These are phyloP conservation scores for Tylopilus balloui DNA, from an alignment of 768 basidiomycete species.

Conservation along the genomic window DNA sequence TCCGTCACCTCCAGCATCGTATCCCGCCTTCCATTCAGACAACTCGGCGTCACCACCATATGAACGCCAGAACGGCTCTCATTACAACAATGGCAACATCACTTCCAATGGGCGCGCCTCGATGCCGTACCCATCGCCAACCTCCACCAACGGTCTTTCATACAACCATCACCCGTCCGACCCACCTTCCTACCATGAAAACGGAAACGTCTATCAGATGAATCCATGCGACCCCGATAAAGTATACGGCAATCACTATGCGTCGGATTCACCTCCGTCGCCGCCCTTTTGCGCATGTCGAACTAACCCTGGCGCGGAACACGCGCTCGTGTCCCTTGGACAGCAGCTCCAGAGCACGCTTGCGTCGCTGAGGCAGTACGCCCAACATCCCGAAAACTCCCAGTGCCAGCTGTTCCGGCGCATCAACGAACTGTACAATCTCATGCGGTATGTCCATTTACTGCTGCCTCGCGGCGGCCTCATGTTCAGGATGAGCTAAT, in stretches of 20 bases:
- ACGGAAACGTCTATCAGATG: conserved; percentile 35
- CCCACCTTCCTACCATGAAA: conserved; percentile 32
- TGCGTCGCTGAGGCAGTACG: conserved; percentile 55
- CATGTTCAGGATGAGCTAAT: conserved; percentile 33
- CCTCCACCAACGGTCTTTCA: conserved; percentile 32
- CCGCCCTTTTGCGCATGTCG: conserved; percentile 58
- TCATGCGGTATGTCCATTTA: conserved; percentile 57
- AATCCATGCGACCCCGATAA: conserved; percentile 33
- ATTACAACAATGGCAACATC: conserved; percentile 30
- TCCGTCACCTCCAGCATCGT: conserved; percentile 54
- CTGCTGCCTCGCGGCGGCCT: conserved; percentile 31
- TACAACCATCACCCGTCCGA: conserved; percentile 33
- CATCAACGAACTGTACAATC: conserved; percentile 55
- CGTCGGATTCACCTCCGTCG: conserved; percentile 30
- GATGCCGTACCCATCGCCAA: conserved; percentile 33
- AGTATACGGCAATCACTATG: conserved; percentile 31
- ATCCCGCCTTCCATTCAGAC: conserved; percentile 49
- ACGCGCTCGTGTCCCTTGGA: conserved; percentile 56
- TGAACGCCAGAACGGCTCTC: conserved; percentile 33
- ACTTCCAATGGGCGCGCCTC: conserved; percentile 26
- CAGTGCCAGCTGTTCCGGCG: conserved; percentile 54
- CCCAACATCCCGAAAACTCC: conserved; percentile 50
- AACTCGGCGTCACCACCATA: conserved; percentile 33
- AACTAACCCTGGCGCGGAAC: conserved; percentile 52
- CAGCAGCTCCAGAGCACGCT: conserved; percentile 61